Conservation (phyloP, 164 flowering plant genomes). For the Berberis vulgaris region DNA sequence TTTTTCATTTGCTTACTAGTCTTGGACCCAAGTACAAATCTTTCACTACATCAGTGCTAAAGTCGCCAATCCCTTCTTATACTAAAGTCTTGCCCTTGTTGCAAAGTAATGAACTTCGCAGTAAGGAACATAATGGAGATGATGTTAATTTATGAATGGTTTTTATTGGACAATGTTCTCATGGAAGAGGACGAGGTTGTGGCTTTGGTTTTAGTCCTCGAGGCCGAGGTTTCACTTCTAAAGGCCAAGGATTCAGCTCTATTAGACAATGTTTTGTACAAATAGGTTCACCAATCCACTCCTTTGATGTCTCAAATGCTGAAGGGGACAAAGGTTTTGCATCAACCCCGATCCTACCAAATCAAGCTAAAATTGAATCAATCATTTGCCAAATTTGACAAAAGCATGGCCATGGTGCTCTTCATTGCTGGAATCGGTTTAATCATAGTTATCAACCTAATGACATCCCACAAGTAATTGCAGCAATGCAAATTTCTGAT, state of each 20-base stretch:
- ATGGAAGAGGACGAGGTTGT: no score
- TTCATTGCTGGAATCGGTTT: not conserved
- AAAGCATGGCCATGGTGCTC: not conserved
- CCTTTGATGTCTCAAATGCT: not conserved
- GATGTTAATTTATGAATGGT: not conserved
- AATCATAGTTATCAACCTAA: not conserved
- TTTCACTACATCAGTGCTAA: not conserved
- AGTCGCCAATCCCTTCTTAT: conserved; percentile 1
- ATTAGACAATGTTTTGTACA: not conserved
- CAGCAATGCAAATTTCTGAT: not conserved
- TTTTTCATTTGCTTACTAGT: not conserved
- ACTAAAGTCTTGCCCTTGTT: not conserved
- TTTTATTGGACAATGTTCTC: not conserved
- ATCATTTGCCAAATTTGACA: not conserved
- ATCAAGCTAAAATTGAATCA: not conserved
- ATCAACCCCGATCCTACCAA: not conserved
- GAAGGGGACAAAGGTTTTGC: not conserved
- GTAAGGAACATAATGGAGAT: not conserved
- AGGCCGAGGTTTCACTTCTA: not conserved
- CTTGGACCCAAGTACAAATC: conserved; percentile 1
- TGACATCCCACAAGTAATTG: not conserved
- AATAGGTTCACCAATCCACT: not conserved
- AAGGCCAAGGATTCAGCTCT: not conserved
- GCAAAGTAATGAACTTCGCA: not conserved
- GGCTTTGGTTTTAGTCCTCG: no score